phyloP scores from a whole-genome alignment of 2,329 filamentous ascomycete genomes.

The Neonectria neomacrospora region DNA sequence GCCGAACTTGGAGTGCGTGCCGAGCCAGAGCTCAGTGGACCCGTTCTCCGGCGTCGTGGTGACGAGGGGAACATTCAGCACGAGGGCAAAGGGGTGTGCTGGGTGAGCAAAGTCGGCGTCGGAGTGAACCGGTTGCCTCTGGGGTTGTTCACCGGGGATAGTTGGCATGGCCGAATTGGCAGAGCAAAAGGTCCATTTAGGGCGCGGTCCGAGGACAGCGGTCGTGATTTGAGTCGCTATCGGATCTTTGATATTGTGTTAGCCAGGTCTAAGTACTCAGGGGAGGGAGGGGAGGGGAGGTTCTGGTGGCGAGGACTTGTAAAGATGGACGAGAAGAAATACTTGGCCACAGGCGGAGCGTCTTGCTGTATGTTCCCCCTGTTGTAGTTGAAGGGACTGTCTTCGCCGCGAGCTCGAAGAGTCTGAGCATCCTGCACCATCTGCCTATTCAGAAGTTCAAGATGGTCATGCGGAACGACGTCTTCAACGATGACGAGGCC shows the following conservation, averaged over 20 bases:
- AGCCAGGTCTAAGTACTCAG: not conserved
- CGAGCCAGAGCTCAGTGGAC: conserved; percentile 69
- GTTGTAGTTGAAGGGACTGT: conserved; percentile 72
- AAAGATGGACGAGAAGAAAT: conserved; percentile 63
- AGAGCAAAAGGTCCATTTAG: conserved; percentile 68
- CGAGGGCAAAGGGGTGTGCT: conserved; percentile 63
- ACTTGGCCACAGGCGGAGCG: conserved; percentile 61
- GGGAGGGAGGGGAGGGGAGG: no score
- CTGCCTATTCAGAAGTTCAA: conserved; percentile 66
- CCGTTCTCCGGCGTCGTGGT: conserved; percentile 63
- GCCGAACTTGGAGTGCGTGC: conserved; percentile 57
- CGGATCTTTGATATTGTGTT: conserved; percentile 54
- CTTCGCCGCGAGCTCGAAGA: conserved; percentile 62
- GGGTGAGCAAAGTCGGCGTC: conserved; percentile 70
- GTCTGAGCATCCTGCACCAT: conserved; percentile 68
- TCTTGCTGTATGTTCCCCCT: conserved; percentile 71
- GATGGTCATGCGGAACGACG: conserved; percentile 59
- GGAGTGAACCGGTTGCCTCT: conserved; percentile 66
- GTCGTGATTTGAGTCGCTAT: conserved; percentile 67
- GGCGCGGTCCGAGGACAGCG: conserved; percentile 63
- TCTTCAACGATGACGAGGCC: conserved; percentile 68
- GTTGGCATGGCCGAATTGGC: conserved; percentile 68
- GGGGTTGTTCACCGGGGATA: conserved; percentile 50
- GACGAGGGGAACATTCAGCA: conserved; percentile 64
- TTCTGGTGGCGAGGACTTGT: conserved; percentile 49